Evolutionary conservation across 208 protist species (phyloP), one percentile per base, ranked within the genome.

Genomic region (Leishmania martiniquensis): DNA sequence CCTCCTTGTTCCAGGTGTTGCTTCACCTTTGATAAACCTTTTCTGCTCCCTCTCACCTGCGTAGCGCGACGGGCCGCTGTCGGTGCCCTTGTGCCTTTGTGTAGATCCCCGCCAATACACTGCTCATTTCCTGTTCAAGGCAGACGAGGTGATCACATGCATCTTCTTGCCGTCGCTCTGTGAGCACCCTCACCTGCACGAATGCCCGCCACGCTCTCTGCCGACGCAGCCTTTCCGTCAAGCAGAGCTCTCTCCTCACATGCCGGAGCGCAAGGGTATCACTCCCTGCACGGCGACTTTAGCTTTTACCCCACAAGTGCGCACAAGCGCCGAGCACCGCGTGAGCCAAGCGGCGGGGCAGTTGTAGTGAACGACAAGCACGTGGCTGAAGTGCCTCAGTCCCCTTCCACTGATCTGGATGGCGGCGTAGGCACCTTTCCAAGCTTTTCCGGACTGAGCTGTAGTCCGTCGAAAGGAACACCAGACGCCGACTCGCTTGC

Each of bases 301-400:
- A 88, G 75, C 55, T 87, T 85, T 72, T 89, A 91, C 52, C 85
- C 89, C 47, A 88, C 87, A 22, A 88, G 54, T 25, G 68, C 84
- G 32, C 87, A 88, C 70, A 87, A 88, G 60, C 85, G 83, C 13
- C 60, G 44, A 25, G 73, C 51, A 4, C 34, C 22, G 6, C 9
- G 22, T 22, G 60, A 54, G 4, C 47, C n/a, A 0, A 52, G 60
- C 37, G 42, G 45, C 37, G 44, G 54, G 3, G 52, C 15, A 15
- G 59, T 0, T 29, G 9, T 52, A n/a, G 57, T n/a, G 10, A 32
- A 17, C 57, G 32, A 20, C 4, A 22, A n/a, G 1, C 45, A 49
- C 17, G 44, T 10, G 4, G 59, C 15, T 17, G 29, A 63, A 32
- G 15, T 39, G 25, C 5, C 34, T 20, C 4, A 3, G n/a, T 34